phyloP scores from a whole-genome alignment of 768 basidiomycete genomes.

The Lentinula edodes region DNA sequence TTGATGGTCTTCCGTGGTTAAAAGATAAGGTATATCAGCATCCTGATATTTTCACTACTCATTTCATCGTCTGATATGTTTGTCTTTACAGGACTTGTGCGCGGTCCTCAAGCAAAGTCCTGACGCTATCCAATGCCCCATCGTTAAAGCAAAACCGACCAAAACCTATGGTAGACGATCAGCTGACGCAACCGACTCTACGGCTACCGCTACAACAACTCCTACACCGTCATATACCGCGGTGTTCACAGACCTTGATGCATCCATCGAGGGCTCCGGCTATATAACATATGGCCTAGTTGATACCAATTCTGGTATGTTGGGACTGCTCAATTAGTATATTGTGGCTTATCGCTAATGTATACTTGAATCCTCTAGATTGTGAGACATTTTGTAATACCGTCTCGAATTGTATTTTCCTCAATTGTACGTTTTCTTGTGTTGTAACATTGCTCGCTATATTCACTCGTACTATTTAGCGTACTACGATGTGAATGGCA shows the following conservation, averaged over 20 bases:
- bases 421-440: constrained; percentile 22
- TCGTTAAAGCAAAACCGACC: neutral
- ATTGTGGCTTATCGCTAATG: too few species aligned
- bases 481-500: constrained; percentile 31
- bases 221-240: constrained; percentile 19
- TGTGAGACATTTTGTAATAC: constrained; percentile 27
- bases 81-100: constrained; percentile 21
- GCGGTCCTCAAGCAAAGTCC: constrained; percentile 18
- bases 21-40: neutral
- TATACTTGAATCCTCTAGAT: constrained; percentile 11
- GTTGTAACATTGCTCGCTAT: neutral
- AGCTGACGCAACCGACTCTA: constrained; percentile 9
- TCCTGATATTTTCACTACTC: too few species aligned
- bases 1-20: neutral
- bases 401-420: constrained; percentile 24
- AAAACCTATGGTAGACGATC: neutral
- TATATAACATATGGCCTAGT: constrained; percentile 31
- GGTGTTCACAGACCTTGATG: constrained; percentile 23
- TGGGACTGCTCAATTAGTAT: too few species aligned
- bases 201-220: constrained; percentile 14
- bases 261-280: constrained; percentile 25
- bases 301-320: constrained; percentile 24
- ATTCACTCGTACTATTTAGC: too few species aligned
- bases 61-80: too few species aligned
- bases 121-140: constrained; percentile 19